Evolutionary conservation across 768 basidiomycete genomes (phyloP).

Genomic region (Dentipellis sp.): DNA sequence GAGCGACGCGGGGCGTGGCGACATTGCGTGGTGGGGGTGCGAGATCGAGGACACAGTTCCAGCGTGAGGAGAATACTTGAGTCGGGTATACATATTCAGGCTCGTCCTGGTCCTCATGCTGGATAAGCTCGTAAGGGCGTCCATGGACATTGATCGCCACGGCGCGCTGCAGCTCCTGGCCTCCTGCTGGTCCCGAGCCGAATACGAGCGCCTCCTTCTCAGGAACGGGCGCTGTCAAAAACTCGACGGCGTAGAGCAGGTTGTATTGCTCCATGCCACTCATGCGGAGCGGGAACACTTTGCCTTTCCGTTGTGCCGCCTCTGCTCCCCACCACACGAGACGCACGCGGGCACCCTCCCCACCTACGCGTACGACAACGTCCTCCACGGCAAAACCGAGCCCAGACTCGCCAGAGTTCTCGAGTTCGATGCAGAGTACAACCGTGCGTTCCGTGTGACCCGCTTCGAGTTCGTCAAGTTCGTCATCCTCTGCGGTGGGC

Average conservation of each 20-base stretch:
- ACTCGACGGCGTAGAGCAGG: slow-evolving; percentile 82
- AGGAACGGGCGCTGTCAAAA: slow-evolving; percentile 57
- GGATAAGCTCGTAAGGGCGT: slow-evolving; percentile 39
- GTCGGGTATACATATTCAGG: slow-evolving; percentile 46
- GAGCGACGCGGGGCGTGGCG: slow-evolving; percentile 9
- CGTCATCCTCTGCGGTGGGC: slow-evolving; percentile 18
- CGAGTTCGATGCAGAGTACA: slow-evolving; percentile 86
- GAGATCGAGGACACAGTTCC: slow-evolving; percentile 90
- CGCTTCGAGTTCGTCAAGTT: slow-evolving; percentile 41
- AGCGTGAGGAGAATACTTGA: slow-evolving; percentile 67
- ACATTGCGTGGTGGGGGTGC: slow-evolving; percentile 24
- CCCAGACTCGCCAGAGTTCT: slow-evolving; percentile 61
- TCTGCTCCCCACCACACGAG: slow-evolving; percentile 42
- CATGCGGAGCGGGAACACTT: slow-evolving; percentile 62
- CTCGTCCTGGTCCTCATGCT: slow-evolving; percentile 3
- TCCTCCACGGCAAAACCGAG: slow-evolving; percentile 70
- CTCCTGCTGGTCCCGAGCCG: slow-evolving; percentile 10
- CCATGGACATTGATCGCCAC: slow-evolving; percentile 65
- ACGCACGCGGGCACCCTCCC: slow-evolving; percentile 47
- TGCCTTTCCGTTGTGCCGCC: slow-evolving; percentile 24
- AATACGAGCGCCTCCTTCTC: slow-evolving; percentile 26
- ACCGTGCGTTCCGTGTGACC: slow-evolving; percentile 79
- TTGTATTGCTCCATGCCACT: slow-evolving; percentile 76
- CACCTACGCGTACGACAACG: slow-evolving; percentile 59
- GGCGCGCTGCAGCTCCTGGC: slow-evolving; percentile 10